phyloP scores from a whole-genome alignment of 208 protist genomes.

The Trypanosoma melophagium region DNA sequence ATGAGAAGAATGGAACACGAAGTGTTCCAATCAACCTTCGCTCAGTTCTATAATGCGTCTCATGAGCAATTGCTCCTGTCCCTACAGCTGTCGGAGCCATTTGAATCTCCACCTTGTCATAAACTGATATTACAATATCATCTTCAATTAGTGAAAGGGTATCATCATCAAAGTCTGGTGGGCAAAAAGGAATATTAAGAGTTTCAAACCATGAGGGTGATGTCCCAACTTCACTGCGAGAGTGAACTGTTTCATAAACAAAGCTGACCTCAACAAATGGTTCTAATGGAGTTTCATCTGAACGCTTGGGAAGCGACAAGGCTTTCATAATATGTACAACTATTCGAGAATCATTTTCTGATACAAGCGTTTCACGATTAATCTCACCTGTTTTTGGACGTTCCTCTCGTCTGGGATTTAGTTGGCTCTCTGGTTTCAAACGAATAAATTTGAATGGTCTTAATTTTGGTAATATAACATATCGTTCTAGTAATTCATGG shows the following conservation, averaged over 20 bases:
- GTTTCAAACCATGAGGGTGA: constrained; percentile 81
- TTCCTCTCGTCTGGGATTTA: constrained; percentile 74
- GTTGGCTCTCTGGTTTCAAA: constrained; percentile 58
- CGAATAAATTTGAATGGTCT: constrained; percentile 31
- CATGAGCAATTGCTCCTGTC: constrained; percentile 56
- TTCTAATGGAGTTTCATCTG: constrained; percentile 74
- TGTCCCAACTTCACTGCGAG: constrained; percentile 67
- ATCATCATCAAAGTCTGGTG: constrained; percentile 83
- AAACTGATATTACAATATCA: constrained; percentile 71
- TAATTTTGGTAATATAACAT: constrained; percentile 72
- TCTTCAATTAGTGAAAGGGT: constrained; percentile 85
- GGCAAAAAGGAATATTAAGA: constrained; percentile 76
- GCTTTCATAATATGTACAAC: constrained; percentile 87
- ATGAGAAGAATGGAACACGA: constrained; percentile 73
- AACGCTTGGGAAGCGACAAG: constrained; percentile 55
- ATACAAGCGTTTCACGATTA: constrained; percentile 54
- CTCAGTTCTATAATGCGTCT: constrained; percentile 86
- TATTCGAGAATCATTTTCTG: constrained; percentile 60
- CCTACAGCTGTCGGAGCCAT: constrained; percentile 43
- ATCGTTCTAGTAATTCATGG: constrained; percentile 51
- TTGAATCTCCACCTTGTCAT: constrained; percentile 80
- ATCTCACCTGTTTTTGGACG: constrained; percentile 69
- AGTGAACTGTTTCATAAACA: constrained; percentile 70
- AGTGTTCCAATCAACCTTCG: constrained; percentile 74
- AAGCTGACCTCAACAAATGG: constrained; percentile 77